phyloP scores from a whole-genome alignment of 352 stramenopile species.

The Pythium rhizo-oryzae region DNA sequence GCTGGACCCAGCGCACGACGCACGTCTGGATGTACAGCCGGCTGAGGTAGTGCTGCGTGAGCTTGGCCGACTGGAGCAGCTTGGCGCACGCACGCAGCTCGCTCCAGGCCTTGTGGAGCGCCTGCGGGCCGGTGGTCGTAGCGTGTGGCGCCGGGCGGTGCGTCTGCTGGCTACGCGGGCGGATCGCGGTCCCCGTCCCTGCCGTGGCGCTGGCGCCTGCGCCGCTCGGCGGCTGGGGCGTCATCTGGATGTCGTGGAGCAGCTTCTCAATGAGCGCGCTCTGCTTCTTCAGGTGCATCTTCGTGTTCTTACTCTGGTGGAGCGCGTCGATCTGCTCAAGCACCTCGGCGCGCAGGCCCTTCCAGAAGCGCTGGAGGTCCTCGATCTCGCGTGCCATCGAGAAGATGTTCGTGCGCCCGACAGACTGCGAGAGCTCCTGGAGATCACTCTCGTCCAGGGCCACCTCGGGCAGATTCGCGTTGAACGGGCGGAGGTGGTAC shows the following conservation, averaged over 20 bases:
- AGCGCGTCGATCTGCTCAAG: slow-evolving; percentile 52
- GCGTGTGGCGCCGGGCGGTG: neutral
- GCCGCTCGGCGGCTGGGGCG: neutral
- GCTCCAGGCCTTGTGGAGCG: slow-evolving; percentile 46
- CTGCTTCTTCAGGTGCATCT: slow-evolving; percentile 58
- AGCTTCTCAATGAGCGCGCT: slow-evolving; percentile 60
- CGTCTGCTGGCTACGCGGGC: slow-evolving; percentile 1
- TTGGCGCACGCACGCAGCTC: slow-evolving; percentile 66
- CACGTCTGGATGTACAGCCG: slow-evolving; percentile 62
- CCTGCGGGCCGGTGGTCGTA: neutral
- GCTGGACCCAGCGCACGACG: slow-evolving; percentile 59
- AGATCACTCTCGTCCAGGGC: slow-evolving; percentile 49
- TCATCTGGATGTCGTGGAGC: slow-evolving; percentile 37
- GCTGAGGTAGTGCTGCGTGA: slow-evolving; percentile 75
- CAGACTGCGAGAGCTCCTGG: slow-evolving; percentile 45
- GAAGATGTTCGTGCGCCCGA: slow-evolving; percentile 59
- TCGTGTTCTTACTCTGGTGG: slow-evolving; percentile 69
- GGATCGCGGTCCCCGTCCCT: neutral
- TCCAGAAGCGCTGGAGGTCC: slow-evolving; percentile 67
- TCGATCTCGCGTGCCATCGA: slow-evolving; percentile 63
- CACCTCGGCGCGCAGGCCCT: slow-evolving; percentile 49
- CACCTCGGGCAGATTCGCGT: slow-evolving; percentile 54
- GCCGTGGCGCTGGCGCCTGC: neutral
- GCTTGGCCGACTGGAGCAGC: slow-evolving; percentile 63
- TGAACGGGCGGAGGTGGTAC: slow-evolving; percentile 65